Evolutionary conservation across 176 grass and related monocot genomes (phyloP).

Genomic region (Bromus sterilis): DNA sequence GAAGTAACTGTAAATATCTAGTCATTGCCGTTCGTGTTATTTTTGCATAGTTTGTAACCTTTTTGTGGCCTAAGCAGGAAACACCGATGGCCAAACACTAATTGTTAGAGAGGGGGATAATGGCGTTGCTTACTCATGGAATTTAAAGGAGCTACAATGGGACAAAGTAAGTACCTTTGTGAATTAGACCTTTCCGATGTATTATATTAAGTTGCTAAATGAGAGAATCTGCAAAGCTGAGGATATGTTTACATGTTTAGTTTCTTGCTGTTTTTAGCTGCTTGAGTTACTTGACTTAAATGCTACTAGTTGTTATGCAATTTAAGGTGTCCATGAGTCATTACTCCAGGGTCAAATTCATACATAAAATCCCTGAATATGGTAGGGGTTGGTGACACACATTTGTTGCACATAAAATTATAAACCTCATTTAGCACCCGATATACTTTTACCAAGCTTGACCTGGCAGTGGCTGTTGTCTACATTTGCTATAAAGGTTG

Average conservation of each 20-base stretch:
- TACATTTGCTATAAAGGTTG: too few relatives aligned
- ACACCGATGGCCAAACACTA: conserved; percentile 68
- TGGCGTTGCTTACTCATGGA: conserved; percentile 96
- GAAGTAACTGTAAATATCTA: neutral
- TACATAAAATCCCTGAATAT: neutral
- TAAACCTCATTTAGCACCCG: neutral
- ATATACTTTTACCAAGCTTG: neutral
- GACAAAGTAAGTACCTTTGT: conserved; percentile 58
- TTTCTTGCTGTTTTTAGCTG: neutral
- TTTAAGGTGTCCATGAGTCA: neutral
- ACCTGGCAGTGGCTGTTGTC: neutral
- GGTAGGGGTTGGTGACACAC: neutral
- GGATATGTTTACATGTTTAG: neutral
- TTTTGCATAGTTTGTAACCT: neutral
- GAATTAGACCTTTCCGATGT: neutral
- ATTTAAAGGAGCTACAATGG: conserved; percentile 72
- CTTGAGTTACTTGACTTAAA: conserved; percentile 7
- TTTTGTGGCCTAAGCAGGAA: conserved; percentile 48
- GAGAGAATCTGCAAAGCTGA: neutral
- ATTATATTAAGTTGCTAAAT: neutral
- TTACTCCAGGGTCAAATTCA: neutral
- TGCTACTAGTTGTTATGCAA: neutral
- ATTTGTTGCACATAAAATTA: neutral
- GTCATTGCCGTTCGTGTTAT: neutral
- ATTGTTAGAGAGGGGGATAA: conserved; percentile 94